Conservation (phyloP, 78 protist genomes). For the Blattamonas nauphoetae region DNA sequence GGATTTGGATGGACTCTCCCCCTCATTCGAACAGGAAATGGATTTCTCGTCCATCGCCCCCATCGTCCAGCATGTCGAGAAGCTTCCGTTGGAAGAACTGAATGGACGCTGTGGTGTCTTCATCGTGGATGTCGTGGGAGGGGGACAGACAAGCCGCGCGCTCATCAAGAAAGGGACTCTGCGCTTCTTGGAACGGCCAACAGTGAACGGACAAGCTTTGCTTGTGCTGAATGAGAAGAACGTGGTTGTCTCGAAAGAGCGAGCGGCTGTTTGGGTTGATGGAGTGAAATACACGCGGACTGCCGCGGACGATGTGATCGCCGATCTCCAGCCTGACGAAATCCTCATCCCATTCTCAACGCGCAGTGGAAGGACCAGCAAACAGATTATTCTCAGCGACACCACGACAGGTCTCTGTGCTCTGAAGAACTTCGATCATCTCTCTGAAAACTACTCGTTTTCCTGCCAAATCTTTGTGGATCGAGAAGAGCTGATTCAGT, state of each 20-base stretch:
- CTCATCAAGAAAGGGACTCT: not conserved
- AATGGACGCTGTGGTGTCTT: not conserved
- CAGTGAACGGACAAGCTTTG: not conserved
- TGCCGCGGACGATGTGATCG: not conserved
- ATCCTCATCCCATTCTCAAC: not conserved
- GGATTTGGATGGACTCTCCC: not conserved
- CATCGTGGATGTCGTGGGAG: not conserved
- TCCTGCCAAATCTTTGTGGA: not conserved
- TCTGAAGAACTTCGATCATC: not conserved
- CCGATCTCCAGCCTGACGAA: not conserved
- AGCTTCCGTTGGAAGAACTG: not conserved
- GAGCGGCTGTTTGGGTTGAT: not conserved
- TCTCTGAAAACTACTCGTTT: not conserved
- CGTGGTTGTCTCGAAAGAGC: not conserved
- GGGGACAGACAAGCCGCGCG: not conserved
- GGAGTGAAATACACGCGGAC: not conserved
- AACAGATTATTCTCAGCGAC: not conserved
- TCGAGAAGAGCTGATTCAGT: not conserved
- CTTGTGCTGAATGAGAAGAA: not conserved
- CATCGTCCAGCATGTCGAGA: not conserved
- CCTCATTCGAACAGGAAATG: not conserved
- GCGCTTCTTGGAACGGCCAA: not conserved
- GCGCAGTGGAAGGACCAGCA: not conserved
- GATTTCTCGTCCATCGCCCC: not conserved
- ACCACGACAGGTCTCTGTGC: not conserved